Evolutionary conservation across 805 yeast species (phyloP), one percentile per base, ranked within the genome.

Genomic region (Phaffomyces thermotolerans): DNA sequence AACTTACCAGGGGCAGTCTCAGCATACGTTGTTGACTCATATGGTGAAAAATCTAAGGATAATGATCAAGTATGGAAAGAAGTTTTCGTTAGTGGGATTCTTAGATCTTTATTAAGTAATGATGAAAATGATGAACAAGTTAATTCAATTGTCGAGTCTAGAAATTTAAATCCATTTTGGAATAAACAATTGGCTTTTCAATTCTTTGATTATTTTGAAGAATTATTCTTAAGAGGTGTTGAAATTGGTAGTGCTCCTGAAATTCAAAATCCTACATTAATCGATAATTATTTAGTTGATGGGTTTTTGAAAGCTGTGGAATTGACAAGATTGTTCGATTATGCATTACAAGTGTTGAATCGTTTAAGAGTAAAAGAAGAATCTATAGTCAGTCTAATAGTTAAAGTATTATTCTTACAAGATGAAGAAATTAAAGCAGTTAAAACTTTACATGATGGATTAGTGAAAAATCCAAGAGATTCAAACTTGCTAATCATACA

Each of bases 51-150:
- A 39, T 62, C 75, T 35, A 69, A 68, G 24, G 87, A 79, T 52
- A 60, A 62, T 56, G 71, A 72, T 52, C 49, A 61, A 37, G 50
- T 75, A 41, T 69, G 90, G 89, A 58, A 68, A 43, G 76, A 85
- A 67, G 65, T 69, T 2, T 71, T 66, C 49, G 60, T 63, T 30
- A 66, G 88, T 56, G 81, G 89, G 2, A 73, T 89, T 49, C 79
- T 88, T 22, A 75, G 99, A 54, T 68, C 90, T 8, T 62, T 93
- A 36, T 65, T 88, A 44, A 78, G 78, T 24, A 61, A 66, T 7
- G 86, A 78, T 50, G 88, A 85, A 41, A 95, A 88, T 41, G 88
- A 81, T 37, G 91, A 84, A 62, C 81, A 64, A 66, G 84, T 67
- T 56, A 70, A 72, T 37, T 72, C 76, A 40, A 73, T 93, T 44